phyloP scores from a whole-genome alignment of 1,139 yeast genomes.

The Blastobotrys ciferrii region DNA sequence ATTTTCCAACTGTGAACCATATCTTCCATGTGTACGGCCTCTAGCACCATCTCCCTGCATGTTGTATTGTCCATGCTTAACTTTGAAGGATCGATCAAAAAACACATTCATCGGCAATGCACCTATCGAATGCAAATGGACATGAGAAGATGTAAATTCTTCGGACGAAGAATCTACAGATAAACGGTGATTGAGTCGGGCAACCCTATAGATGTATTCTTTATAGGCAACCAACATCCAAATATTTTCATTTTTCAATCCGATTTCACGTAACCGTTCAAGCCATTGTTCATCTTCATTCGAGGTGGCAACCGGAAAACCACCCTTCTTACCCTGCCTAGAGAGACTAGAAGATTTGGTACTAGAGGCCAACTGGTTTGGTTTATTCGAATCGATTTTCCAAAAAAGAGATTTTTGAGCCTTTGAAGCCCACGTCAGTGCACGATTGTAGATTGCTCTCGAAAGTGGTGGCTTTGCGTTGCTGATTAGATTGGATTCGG shows the following conservation, averaged over 20 bases:
- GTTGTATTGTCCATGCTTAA: background rate
- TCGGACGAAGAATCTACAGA: conserved; percentile 1
- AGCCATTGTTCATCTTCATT: conserved; percentile 76
- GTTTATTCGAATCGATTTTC: conserved; percentile 49
- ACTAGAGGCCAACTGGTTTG: conserved; percentile 11
- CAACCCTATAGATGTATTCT: conserved; percentile 63
- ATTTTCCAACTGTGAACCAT: background rate
- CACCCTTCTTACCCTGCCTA: background rate
- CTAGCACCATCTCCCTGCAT: background rate
- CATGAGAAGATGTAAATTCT: conserved; percentile 8
- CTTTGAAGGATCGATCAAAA: conserved; percentile 44
- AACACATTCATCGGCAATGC: conserved; percentile 63
- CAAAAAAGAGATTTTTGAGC: conserved; percentile 74
- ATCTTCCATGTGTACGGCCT: background rate
- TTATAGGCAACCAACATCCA: conserved; percentile 71
- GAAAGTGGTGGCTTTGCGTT: conserved; percentile 66
- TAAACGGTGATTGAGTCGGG: conserved; percentile 34
- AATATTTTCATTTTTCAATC: conserved; percentile 65
- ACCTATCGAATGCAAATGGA: conserved; percentile 37
- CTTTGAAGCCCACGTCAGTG: conserved; percentile 69
- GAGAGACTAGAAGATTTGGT: background rate
- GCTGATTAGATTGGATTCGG: conserved; percentile 63
- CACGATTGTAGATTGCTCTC: conserved; percentile 61
- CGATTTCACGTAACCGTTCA: conserved; percentile 63
- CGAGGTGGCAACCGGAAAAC: conserved; percentile 15